Percentiles rank a stretch among this genome's conserved stretches.
Evolutionary conservation across 495 filamentous ascomycete genomes (phyloP).

Genomic region (Massariosphaeria phaeospora): DNA sequence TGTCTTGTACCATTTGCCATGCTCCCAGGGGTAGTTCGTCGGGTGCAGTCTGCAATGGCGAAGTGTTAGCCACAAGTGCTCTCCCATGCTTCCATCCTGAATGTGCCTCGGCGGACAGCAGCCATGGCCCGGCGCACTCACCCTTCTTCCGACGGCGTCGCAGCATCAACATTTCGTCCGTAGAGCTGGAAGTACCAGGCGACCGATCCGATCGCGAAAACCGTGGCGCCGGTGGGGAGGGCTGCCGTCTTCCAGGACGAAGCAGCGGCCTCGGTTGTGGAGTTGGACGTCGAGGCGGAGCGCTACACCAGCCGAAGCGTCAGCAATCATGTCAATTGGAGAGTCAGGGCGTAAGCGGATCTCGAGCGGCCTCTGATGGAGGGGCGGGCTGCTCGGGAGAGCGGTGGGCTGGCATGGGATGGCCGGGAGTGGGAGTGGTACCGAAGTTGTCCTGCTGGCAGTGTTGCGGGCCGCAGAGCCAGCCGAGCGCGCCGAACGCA

Average conservation of each 20-base stretch:
- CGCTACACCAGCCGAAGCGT: slow-evolving; percentile 47
- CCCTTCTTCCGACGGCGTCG: slow-evolving; percentile 96
- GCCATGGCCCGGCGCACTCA: slow-evolving; percentile 39
- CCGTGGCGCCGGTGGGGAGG: slow-evolving; percentile 75
- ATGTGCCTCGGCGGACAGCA: slow-evolving; percentile 8
- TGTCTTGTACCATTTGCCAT: slow-evolving; percentile 81
- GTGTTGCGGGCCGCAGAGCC: slow-evolving; percentile 60
- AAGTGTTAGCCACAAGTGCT: slow-evolving; percentile 9
- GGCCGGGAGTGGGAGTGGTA: slow-evolving; percentile 42
- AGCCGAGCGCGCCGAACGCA: slow-evolving; percentile 74
- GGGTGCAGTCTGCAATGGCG: slow-evolving; percentile 68
- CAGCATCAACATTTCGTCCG: slow-evolving; percentile 77
- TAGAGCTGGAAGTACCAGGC: slow-evolving; percentile 96
- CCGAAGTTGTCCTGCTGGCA: slow-evolving; percentile 56
- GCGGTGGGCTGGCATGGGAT: slow-evolving; percentile 19
- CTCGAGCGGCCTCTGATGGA: slow-evolving; percentile 31
- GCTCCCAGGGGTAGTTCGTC: slow-evolving; percentile 92
- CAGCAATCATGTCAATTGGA: slow-evolving; percentile 28
- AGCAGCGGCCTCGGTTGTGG: slow-evolving; percentile 48
- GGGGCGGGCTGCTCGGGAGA: slow-evolving; percentile 23
- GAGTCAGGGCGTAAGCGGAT: background rate
- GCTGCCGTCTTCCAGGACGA: slow-evolving; percentile 66
- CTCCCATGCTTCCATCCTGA: background rate
- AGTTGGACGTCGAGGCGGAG: slow-evolving; percentile 56
- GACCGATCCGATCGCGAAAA: slow-evolving; percentile 77